Evolutionary conservation across 768 basidiomycete species (phyloP), one percentile per base, ranked within the genome.

Genomic region (Collybiopsis luxurians): DNA sequence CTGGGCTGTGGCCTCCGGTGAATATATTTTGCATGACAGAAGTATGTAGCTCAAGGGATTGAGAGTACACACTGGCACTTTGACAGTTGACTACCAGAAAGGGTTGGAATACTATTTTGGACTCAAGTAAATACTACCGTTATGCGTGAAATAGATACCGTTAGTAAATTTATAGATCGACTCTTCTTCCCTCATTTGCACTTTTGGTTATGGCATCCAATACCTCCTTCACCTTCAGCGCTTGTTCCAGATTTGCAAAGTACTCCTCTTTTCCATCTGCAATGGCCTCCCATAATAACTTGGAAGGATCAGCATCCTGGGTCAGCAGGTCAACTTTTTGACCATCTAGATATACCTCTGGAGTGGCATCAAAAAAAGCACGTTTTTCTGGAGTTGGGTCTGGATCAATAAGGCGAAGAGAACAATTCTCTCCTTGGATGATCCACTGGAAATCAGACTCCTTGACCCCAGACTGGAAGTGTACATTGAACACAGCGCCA

Each of bases 301-400:
- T 61, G 12, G 57, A 31, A 40, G 55, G 63, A 7, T 56, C 31
- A 28, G 17, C 31, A 10, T 10, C 31, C 11, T 39, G 49, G 10
- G 39, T 39, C 26, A 45, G 51, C 12, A 65, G 39, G 19, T 63
- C 59, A 3, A 74, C 63, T 40, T 55, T 56, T 49, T 70, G 63
- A 4, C 71, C 71, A 42, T 75, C 69, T 53, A 75, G 26, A 51
- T 61, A 73, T 44, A 73, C 30, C 15, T 59, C 57, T 26, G 71
- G 71, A 27, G 68, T 62, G 9, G 71, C 59, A 43, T 65, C 57
- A 42, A 66, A 43, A 43, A 66, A 63, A 1, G 58, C 59, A 12
- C 44, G 49, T 4, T 38, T 42, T 26, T 49, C 38, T 19, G 27
- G n/a, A n/a, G n/a, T 43, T 15, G 21, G 12, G 40, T 43, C 43